Evolutionary conservation across 208 protist species (phyloP).

Genomic region (Plasmodiophora brassicae): DNA sequence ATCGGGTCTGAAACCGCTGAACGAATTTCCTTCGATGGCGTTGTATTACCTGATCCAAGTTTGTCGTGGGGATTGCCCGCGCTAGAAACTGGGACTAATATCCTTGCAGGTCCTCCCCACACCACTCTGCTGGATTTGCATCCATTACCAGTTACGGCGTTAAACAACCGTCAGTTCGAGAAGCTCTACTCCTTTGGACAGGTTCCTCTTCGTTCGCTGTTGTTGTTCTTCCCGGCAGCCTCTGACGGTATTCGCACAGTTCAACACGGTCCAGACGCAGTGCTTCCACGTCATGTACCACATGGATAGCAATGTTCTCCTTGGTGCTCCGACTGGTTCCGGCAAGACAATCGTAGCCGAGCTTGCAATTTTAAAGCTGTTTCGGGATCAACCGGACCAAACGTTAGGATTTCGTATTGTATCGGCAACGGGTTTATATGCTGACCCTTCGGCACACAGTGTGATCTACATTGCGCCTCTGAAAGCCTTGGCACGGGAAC

Average conservation of each 20-base stretch:
- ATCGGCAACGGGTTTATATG: too few species aligned
- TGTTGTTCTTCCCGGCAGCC: constrained; percentile 54
- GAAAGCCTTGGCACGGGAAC: constrained; percentile 98
- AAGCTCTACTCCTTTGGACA: not conserved
- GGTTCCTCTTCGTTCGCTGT: not conserved
- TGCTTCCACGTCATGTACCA: constrained; percentile 87
- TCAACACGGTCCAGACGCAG: constrained; percentile 97
- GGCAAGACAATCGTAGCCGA: constrained; percentile 98
- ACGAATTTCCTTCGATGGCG: not conserved
- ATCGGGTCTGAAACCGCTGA: not conserved
- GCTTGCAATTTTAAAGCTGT: constrained; percentile 90
- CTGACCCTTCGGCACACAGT: not conserved
- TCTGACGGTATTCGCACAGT: constrained; percentile 83
- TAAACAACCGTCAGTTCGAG: constrained; percentile 7
- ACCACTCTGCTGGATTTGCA: constrained; percentile 10
- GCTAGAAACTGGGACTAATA: not conserved
- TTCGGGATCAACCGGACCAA: constrained; percentile 72
- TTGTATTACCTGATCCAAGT: not conserved
- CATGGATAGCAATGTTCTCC: constrained; percentile 92
- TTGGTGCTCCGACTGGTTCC: constrained; percentile 91
- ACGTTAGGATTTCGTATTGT: too few species aligned
- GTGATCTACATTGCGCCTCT: constrained; percentile 98
- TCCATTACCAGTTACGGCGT: not conserved
- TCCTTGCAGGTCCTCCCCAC: not conserved
- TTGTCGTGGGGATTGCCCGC: not conserved